Evolutionary conservation across 768 basidiomycete species (phyloP), one percentile per base, ranked within the genome.

Genomic region (Cystobasidium onofrii): DNA sequence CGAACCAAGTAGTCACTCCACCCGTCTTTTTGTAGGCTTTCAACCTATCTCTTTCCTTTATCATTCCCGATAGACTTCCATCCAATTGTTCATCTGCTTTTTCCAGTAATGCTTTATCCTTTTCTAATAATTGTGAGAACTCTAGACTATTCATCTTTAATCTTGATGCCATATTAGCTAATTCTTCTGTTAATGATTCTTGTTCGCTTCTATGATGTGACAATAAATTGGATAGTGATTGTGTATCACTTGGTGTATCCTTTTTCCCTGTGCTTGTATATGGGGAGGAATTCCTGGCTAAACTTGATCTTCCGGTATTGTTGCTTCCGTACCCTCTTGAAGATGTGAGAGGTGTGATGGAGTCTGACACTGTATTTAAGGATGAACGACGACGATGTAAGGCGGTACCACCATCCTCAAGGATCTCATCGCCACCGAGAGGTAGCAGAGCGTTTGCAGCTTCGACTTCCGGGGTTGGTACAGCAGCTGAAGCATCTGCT

Each of bases 91-190:
- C 84, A 75, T 88, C 85, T 15, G 90, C 86, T 12, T 84, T 83
- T 34, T 87, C 86, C 1, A 96, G 80, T 9, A 92, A 84, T 0
- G 84, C 83, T 77, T 89, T 87, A 80, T 97, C 94, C 70, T 88
- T 88, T 50, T 83, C 87, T 0, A 98, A 83, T 13, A 87, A 83
- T 2, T 84, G 84, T 3, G 89, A 85, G 79, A 97, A 94, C 77
- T 91, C 87, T 0, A 88, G 80, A 0, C 92, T 88, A 76, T 95
- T 95, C 27, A 86, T 84, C 77, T 90, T 90, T 63, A 98, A 86
- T 79, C 92, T 91, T 12, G 87, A 83, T 0, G 92, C 91, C 94
- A 98, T 97, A 71, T 86, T 81, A 0, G 87, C 88, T 29, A 94
- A 86, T 78, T 91, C 88, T 10, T 83, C 83, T 0, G 89, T 85